Base-by-base conservation (phyloP, 2,329 filamentous ascomycete genomes). In the Magnaporthales sp. region DNA sequence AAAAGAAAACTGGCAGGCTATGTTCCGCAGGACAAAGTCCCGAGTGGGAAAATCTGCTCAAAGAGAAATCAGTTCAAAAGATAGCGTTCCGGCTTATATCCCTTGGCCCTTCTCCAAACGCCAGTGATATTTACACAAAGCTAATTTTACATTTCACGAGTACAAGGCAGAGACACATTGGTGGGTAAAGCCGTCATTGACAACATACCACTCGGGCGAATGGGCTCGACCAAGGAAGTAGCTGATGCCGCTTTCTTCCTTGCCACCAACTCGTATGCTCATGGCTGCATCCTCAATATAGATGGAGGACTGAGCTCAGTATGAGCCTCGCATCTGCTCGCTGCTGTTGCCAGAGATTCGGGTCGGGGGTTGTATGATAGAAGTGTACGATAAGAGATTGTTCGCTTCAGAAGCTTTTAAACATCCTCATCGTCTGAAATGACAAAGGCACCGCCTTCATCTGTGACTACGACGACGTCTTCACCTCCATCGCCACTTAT, bases 221-320 rank as follows among this genome's bases (percentile, higher is more conserved):
- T 94, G 69, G 92, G 91, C 19, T 78, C 80, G 38, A 80, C 84
- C 8, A 81, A 85, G 29, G 92, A 96, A 75, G 86, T 96, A 32
- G 92, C 92, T n/a, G 88, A 93, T 73, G 92, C 92, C 66, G 91
- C 90, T 62, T 74, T 89, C 30, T 96, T 96, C 75, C 82, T 96
- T 19, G 89, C 86, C 31, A 83, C 83, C 62, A 96, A 95, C 76
- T 80, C 85, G 69, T 97, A 94, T 77, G 91, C 92, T 67, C 94
- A 94, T 75, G 96, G 96, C 70, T 95, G 91, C 75, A 83, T 93
- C 64, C 81, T 97, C 65, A 95, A 93, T 75, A 81, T 97, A 30
- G 93, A 96, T 76, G 93, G 93, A 19, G 93, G 93, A 1, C 76
- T 96, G 70, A 93, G 90, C 75, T 91, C 90, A 64, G 77, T 77